Evolutionary conservation across 768 basidiomycete species (phyloP).

Genomic region (Lanmaoa pseudosensibilis): DNA sequence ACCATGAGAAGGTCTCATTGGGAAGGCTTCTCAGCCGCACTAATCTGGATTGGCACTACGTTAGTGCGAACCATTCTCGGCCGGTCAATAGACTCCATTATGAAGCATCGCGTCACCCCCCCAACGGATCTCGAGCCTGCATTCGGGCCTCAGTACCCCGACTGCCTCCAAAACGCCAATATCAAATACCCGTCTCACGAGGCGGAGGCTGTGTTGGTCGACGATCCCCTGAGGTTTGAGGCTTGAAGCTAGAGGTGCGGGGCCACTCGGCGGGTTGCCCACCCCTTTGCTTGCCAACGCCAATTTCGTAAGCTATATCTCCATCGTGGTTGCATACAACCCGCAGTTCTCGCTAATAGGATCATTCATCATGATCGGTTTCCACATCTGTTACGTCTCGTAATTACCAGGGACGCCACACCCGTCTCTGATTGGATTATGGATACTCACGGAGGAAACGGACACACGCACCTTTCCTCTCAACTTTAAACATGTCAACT

Average conservation of each 20-base stretch:
- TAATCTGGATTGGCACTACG: constrained; percentile 23
- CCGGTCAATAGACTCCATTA: constrained; percentile 10
- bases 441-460: constrained; percentile 23
- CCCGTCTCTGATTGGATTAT: constrained; percentile 17
- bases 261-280: constrained; percentile 5
- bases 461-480: constrained; percentile 12
- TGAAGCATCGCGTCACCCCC: constrained; percentile 8
- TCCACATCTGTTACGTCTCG: constrained; percentile 23
- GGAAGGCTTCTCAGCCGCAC: constrained; percentile 27
- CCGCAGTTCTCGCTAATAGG: constrained; percentile 18
- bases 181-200: constrained; percentile 23
- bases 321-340: constrained; percentile 16
- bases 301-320: constrained; percentile 18
- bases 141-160: constrained; percentile 23
- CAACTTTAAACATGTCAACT: constrained; percentile 23
- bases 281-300: constrained; percentile 10
- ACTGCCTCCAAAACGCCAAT: constrained; percentile 14
- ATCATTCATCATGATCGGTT: constrained; percentile 21
- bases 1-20: constrained; percentile 5
- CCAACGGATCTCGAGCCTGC: constrained; percentile 23
- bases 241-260: constrained; percentile 2
- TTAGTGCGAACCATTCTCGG: constrained; percentile 24
- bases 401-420: constrained; percentile 27
- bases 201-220: constrained; percentile 10
- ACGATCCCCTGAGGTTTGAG: constrained; percentile 16